A percentile compares a stretch with the other conserved stretches of the same genome.
Evolutionary conservation across 108 stramenopile species (phyloP).

Genomic region (Tribonema minus): DNA sequence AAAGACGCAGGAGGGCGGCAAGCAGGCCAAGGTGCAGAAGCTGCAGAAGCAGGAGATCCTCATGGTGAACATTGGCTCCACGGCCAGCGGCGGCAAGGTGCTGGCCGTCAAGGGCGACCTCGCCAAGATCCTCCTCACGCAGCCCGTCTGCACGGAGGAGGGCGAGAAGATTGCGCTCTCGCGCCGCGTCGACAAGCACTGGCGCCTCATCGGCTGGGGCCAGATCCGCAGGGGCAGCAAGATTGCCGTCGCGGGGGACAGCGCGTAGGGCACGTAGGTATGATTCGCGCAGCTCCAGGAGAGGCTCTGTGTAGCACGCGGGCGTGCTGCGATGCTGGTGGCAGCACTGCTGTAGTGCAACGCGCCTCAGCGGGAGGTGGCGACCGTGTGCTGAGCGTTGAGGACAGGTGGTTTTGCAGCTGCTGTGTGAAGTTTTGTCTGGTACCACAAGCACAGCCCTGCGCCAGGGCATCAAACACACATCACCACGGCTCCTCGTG

Average conservation of each 20-base stretch:
- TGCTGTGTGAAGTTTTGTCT: too few relatives aligned
- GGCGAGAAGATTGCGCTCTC: slow-evolving; percentile 99
- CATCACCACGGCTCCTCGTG: too few relatives aligned
- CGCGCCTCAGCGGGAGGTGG: too few relatives aligned
- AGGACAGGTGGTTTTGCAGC: too few relatives aligned
- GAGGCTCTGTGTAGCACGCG: too few relatives aligned
- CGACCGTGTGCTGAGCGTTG: too few relatives aligned
- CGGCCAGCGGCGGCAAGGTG: slow-evolving; percentile 91
- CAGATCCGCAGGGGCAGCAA: slow-evolving; percentile 56
- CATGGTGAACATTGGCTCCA: slow-evolving; percentile 99
- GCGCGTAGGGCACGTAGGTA: too few relatives aligned
- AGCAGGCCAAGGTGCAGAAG: slow-evolving; percentile 97
- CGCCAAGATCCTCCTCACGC: slow-evolving; percentile 93
- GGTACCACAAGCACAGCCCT: too few relatives aligned
- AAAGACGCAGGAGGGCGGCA: slow-evolving; percentile 95
- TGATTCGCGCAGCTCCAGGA: too few relatives aligned
- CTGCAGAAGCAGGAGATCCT: slow-evolving; percentile 90
- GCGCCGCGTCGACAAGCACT: slow-evolving; percentile 91
- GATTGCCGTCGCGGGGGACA: slow-evolving; percentile 1
- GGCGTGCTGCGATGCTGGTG: too few relatives aligned
- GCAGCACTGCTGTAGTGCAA: too few relatives aligned
- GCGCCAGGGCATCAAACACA: too few relatives aligned
- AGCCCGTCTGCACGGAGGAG: slow-evolving; percentile 98
- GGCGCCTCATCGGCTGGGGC: slow-evolving; percentile 69
- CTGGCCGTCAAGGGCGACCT: slow-evolving; percentile 88